Conservation (phyloP, 179 eudicot species). For the Silene vulgaris region DNA sequence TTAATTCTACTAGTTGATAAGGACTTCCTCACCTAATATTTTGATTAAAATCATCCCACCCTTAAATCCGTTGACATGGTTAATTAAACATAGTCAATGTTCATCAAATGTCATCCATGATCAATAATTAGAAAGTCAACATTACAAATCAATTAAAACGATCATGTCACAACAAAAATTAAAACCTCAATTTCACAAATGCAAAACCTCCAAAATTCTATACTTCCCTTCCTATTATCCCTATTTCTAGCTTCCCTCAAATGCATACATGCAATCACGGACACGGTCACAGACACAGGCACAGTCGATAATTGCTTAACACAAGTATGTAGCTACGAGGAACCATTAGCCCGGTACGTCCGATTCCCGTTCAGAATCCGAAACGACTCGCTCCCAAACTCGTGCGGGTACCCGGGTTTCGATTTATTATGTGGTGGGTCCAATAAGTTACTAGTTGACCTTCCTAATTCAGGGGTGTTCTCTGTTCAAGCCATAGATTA, state of each 20-base stretch:
- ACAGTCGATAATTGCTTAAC: slow-evolving; percentile 1
- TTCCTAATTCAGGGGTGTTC: slow-evolving; percentile 22
- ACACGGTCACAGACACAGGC: background rate
- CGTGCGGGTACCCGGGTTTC: slow-evolving; percentile 27
- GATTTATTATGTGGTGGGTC: slow-evolving; percentile 23
- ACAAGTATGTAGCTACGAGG: slow-evolving; percentile 21
- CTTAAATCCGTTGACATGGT: slow-evolving; percentile 19
- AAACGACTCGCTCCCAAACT: slow-evolving; percentile 18
- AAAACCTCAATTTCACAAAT: slow-evolving; percentile 16
- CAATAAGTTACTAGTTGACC: background rate
- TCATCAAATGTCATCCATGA: slow-evolving; percentile 5
- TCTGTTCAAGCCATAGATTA: slow-evolving; percentile 25
- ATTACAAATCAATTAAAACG: slow-evolving; percentile 2
- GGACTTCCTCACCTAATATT: background rate
- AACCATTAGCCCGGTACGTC: slow-evolving; percentile 16
- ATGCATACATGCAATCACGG: background rate
- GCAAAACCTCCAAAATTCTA: background rate
- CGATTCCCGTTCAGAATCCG: slow-evolving; percentile 21
- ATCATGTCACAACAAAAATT: background rate
- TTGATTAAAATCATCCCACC: background rate
- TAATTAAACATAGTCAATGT: background rate
- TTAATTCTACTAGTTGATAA: background rate
- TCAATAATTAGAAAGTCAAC: slow-evolving; percentile 13
- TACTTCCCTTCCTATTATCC: background rate
- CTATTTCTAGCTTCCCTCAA: background rate